Conservation (phyloP, 768 basidiomycete genomes). For the Boletellus sp. region DNA sequence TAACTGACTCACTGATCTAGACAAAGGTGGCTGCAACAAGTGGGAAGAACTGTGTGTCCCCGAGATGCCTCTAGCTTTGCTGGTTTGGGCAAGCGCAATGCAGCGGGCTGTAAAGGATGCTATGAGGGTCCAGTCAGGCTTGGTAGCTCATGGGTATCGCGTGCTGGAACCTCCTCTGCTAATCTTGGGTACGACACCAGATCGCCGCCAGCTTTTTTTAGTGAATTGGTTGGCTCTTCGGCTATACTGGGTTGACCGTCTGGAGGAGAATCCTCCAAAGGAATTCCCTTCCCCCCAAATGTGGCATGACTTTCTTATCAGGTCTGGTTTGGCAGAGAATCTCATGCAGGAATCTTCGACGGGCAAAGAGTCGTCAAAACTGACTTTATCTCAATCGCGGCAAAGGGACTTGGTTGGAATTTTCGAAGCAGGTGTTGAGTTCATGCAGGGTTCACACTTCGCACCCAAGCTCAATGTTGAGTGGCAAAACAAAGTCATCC, state of each 20-base stretch:
- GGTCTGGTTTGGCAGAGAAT: neutral
- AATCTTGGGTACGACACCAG: neutral
- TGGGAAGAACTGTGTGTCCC: neutral
- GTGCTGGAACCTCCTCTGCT: slow-evolving; percentile 3
- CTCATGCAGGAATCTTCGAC: no score
- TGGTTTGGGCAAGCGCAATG: neutral
- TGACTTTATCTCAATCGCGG: no score
- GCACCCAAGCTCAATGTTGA: neutral
- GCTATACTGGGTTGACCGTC: slow-evolving; percentile 3
- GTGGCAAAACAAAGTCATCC: neutral
- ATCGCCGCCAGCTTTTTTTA: neutral
- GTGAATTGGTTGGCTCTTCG: slow-evolving; percentile 4
- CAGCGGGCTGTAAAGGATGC: neutral
- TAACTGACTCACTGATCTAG: neutral
- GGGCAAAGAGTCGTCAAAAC: neutral
- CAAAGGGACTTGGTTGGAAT: neutral
- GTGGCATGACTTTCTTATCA: slow-evolving; percentile 11
- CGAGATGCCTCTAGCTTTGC: neutral
- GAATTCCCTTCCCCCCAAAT: slow-evolving; percentile 7
- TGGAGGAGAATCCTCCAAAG: neutral
- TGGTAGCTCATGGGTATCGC: slow-evolving; percentile 3
- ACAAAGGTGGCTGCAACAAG: neutral
- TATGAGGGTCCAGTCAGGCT: neutral
- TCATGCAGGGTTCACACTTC: neutral
- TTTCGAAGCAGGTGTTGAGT: no score